Conservation (phyloP, 441 rosid species). For the Bocquillonia castaneifolia region DNA sequence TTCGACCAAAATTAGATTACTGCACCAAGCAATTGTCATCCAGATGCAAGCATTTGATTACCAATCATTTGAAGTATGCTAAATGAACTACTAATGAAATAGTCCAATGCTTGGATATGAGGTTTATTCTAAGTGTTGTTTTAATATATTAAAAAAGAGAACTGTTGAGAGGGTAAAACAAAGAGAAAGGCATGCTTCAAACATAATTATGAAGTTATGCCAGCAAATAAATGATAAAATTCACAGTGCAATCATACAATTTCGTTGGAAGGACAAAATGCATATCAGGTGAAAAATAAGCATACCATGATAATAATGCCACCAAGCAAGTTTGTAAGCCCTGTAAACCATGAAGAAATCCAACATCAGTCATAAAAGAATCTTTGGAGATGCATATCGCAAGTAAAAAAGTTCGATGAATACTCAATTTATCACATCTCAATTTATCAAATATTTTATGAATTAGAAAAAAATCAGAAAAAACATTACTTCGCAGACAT, state of each 20-base stretch:
- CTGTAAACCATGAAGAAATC: constrained; percentile 34
- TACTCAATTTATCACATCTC: too few species aligned
- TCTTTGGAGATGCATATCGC: too few species aligned
- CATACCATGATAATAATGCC: constrained; percentile 81
- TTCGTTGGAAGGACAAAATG: background rate
- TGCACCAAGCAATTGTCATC: background rate
- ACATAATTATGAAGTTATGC: background rate
- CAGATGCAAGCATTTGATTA: background rate
- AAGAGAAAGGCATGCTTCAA: background rate
- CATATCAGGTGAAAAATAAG: constrained; percentile 8
- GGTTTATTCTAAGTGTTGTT: background rate
- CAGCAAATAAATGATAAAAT: background rate
- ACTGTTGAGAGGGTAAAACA: background rate
- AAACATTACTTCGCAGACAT: background rate
- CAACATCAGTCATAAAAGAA: background rate
- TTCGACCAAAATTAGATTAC: background rate
- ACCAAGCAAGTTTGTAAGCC: constrained; percentile 96
- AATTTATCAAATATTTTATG: background rate
- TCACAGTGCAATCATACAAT: background rate
- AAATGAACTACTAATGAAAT: background rate
- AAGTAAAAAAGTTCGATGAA: too few species aligned
- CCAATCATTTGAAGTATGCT: background rate
- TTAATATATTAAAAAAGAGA: background rate
- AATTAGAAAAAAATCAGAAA: background rate
- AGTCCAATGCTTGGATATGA: background rate